Evolutionary conservation across 2,329 filamentous ascomycete genomes (phyloP).

Genomic region (Beauveria bassiana): DNA sequence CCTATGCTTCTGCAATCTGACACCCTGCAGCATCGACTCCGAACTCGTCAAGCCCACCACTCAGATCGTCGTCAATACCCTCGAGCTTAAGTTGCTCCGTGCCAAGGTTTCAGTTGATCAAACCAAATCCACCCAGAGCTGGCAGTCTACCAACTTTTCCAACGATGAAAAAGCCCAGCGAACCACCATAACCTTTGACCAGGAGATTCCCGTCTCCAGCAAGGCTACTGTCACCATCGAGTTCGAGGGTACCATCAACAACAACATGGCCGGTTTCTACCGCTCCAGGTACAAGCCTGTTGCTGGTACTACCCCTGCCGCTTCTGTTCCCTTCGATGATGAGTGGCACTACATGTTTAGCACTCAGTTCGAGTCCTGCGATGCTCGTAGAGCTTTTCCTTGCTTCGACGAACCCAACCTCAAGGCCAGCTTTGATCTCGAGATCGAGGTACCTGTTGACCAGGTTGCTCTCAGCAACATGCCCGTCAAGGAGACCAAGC

Average conservation of each 20-base stretch:
- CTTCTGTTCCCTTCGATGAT: constrained; percentile 68
- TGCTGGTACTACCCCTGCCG: constrained; percentile 49
- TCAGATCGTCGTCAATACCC: constrained; percentile 75
- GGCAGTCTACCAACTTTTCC: constrained; percentile 58
- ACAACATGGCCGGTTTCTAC: constrained; percentile 89
- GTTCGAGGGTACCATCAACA: constrained; percentile 79
- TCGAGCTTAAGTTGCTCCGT: constrained; percentile 70
- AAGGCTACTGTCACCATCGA: constrained; percentile 61
- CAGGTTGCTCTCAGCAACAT: constrained; percentile 92
- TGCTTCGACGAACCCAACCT: constrained; percentile 98
- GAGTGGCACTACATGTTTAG: constrained; percentile 72
- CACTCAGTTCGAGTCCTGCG: constrained; percentile 96
- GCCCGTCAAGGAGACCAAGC: constrained; percentile 68
- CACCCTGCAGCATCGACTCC: constrained; percentile 55
- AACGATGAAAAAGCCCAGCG: constrained; percentile 83
- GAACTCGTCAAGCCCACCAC: constrained; percentile 64
- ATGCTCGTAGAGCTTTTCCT: constrained; percentile 89
- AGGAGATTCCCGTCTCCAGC: constrained; percentile 59
- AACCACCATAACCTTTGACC: constrained; percentile 66
- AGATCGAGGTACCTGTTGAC: constrained; percentile 83
- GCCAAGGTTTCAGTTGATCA: constrained; percentile 53
- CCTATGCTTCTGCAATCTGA: constrained; percentile 10
- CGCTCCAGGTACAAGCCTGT: constrained; percentile 86
- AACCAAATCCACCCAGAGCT: constrained; percentile 47
- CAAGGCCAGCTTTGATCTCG: constrained; percentile 91